Evolutionary conservation across 108 stramenopile species (phyloP).

Genomic region (Bacterosira constricta): DNA sequence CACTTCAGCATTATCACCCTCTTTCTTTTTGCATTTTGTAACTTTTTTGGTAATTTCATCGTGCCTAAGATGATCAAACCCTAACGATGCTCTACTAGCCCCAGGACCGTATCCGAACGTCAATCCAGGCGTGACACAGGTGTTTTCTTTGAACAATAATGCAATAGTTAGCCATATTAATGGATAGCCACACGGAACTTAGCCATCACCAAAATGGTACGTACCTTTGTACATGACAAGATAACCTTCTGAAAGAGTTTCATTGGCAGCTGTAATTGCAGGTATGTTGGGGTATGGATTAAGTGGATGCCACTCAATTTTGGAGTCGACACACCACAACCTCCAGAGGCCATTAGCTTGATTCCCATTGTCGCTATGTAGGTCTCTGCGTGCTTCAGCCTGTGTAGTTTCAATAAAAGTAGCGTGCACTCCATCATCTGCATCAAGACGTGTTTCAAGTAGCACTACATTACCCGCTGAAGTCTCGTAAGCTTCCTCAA

Average conservation of each 20-base stretch:
- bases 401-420: not conserved
- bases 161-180: not conserved
- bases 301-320: conserved; percentile 47
- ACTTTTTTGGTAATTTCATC: conserved; percentile 39
- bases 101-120: conserved; percentile 57
- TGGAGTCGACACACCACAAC: conserved; percentile 42
- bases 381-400: conserved; percentile 5
- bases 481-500: conserved; percentile 15
- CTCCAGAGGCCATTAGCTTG: conserved; percentile 21
- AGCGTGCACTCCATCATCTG: conserved; percentile 61
- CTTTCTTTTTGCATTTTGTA: conserved; percentile 21
- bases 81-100: conserved; percentile 25
- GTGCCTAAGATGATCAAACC: conserved; percentile 34
- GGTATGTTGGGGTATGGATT: conserved; percentile 24
- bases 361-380: not conserved
- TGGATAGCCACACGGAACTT: not conserved
- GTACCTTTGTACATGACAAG: conserved; percentile 34
- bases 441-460: conserved; percentile 68
- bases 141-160: not conserved
- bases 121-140: conserved; percentile 68
- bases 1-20: not conserved
- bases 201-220: not conserved
- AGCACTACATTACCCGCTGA: conserved; percentile 25
- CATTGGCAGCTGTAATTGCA: conserved; percentile 2
- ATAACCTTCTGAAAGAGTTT: conserved; percentile 18